These are phyloP conservation scores for Sphaerulina vaccinii DNA, from an alignment of 2,329 filamentous ascomycete genomes.

Conservation along the genomic window DNA sequence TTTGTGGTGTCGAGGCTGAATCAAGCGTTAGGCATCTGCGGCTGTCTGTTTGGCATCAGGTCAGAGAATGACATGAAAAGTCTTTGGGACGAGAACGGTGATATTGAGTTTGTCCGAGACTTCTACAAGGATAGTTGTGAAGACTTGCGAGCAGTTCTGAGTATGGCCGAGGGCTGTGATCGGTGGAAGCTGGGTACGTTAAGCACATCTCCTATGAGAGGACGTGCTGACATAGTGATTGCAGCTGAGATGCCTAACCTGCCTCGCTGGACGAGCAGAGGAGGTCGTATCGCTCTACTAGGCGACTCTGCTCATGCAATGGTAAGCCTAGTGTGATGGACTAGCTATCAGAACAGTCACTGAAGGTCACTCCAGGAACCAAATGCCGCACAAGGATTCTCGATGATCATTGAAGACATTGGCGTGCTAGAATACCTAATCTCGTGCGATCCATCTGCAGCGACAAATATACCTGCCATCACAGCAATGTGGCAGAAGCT, in stretches of 20 bases:
- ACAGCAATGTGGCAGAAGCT: conserved; percentile 10
- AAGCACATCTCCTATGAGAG: not conserved
- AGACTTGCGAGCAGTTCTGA: conserved; percentile 5
- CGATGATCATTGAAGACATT: conserved; percentile 18
- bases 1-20: conserved; percentile 13
- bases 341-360: not conserved
- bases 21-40: not conserved
- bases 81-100: conserved; percentile 15
- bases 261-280: conserved; percentile 14
- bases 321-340: not conserved
- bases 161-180: conserved; percentile 10
- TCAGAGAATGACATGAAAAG: conserved; percentile 10
- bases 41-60: conserved; percentile 7
- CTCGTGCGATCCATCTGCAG: not conserved
- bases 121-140: conserved; percentile 12
- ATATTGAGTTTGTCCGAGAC: conserved; percentile 10
- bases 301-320: conserved; percentile 19
- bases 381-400: conserved; percentile 17
- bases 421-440: conserved; percentile 16
- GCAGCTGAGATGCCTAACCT: conserved; percentile 18
- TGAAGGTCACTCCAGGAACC: not conserved
- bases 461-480: conserved; percentile 5
- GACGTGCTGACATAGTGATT: not conserved
- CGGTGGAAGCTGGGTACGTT: conserved; percentile 17
- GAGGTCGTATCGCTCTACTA: conserved; percentile 12